Percentiles rank a stretch among this genome's conserved stretches.
These are phyloP conservation scores for Apiospora malaysiana DNA, from an alignment of 2,329 filamentous ascomycete genomes.

Conservation along the genomic window DNA sequence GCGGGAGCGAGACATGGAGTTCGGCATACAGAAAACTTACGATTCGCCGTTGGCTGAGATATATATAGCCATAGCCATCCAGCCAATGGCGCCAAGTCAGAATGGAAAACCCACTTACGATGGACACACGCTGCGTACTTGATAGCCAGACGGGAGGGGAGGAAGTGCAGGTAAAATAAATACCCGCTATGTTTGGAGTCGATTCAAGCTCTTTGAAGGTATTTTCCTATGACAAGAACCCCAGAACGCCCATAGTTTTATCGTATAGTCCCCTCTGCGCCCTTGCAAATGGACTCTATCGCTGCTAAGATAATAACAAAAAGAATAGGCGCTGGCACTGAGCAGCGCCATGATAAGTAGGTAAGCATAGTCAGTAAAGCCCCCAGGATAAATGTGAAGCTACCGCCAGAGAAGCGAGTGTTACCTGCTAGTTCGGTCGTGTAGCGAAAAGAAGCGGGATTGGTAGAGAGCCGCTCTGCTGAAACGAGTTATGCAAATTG, in stretches of 20 bases:
- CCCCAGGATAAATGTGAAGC: background rate
- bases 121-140: background rate
- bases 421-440: slow-evolving; percentile 6
- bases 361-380: slow-evolving; percentile 17
- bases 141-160: no score
- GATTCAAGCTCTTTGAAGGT: slow-evolving; percentile 10
- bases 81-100: background rate
- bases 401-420: slow-evolving; percentile 12
- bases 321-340: background rate
- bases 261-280: slow-evolving; percentile 4
- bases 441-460: slow-evolving; percentile 5
- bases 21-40: background rate
- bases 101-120: slow-evolving; percentile 17
- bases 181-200: slow-evolving; percentile 2
- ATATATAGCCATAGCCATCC: background rate
- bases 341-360: background rate
- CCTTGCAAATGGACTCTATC: slow-evolving; percentile 12
- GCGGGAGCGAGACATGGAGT: background rate
- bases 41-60: background rate
- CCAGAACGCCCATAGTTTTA: slow-evolving; percentile 17
- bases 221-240: slow-evolving; percentile 16
- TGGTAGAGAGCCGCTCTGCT: slow-evolving; percentile 12
- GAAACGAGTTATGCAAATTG: slow-evolving; percentile 17
- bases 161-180: background rate
- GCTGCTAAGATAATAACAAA: slow-evolving; percentile 7